These are phyloP conservation scores for Argentina anserina DNA, from an alignment of 306 rosid genomes.

Conservation along the genomic window DNA sequence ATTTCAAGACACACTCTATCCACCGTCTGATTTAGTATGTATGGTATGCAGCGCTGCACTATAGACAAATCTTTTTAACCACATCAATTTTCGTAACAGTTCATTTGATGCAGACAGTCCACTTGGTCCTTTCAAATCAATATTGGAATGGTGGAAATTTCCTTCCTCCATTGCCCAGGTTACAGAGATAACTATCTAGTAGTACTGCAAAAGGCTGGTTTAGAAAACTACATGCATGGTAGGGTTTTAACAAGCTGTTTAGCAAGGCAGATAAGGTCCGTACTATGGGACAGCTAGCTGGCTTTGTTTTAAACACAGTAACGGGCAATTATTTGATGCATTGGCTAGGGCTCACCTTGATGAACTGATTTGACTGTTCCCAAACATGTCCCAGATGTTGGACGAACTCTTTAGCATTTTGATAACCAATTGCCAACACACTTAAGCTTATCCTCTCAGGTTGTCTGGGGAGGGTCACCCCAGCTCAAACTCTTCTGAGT, in stretches of 20 bases:
- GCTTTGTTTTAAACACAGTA: conserved; percentile 2
- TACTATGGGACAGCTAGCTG: not conserved
- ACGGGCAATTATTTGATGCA: conserved; percentile 13
- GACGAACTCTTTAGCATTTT: not conserved
- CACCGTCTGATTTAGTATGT: too few species aligned
- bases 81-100: too few species aligned
- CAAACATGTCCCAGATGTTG: conserved; percentile 18
- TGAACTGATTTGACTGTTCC: conserved; percentile 26
- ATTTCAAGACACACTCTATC: too few species aligned
- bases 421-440: conserved; percentile 7
- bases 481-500: conserved; percentile 13
- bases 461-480: not conserved
- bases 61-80: too few species aligned
- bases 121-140: not conserved
- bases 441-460: conserved; percentile 22
- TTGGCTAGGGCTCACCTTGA: not conserved
- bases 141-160: not conserved
- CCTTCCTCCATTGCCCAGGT: not conserved
- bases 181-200: not conserved
- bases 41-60: too few species aligned
- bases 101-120: not conserved
- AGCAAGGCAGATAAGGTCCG: too few species aligned
- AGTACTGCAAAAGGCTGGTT: not conserved
- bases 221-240: not conserved
- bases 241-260: not conserved